A percentile compares a stretch with the other conserved stretches of the same genome.
phyloP scores from a whole-genome alignment of 495 filamentous ascomycete genomes.

The Podospora tetraspora region DNA sequence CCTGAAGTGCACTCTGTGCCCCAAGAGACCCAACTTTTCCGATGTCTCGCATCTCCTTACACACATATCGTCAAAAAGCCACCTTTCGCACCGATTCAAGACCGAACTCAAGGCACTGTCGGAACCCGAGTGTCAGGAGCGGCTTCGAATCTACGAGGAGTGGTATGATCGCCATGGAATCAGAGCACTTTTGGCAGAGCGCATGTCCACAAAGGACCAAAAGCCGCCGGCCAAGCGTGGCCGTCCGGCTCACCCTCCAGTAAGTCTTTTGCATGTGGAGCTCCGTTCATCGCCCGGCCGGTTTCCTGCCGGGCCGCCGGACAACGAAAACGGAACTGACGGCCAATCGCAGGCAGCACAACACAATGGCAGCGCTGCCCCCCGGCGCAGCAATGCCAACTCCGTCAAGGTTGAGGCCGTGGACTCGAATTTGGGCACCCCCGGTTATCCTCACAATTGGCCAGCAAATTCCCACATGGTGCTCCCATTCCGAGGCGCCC shows the following conservation, averaged over 20 bases:
- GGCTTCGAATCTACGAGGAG: conserved; percentile 55
- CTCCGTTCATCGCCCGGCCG: not conserved
- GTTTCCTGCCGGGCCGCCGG: not conserved
- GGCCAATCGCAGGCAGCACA: not conserved
- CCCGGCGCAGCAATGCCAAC: not conserved
- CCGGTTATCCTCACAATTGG: not conserved
- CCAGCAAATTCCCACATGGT: not conserved
- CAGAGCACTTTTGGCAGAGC: conserved; percentile 59
- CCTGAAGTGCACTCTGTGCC: conserved; percentile 74
- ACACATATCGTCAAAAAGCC: conserved; percentile 79
- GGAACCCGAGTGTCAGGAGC: conserved; percentile 45
- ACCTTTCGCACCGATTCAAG: conserved; percentile 70
- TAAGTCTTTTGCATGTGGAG: conserved; percentile 1
- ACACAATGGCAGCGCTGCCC: not conserved
- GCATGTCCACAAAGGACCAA: conserved; percentile 65
- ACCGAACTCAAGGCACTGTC: conserved; percentile 57
- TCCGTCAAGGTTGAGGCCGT: conserved; percentile 33
- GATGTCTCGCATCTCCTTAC: conserved; percentile 86
- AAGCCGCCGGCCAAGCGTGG: conserved; percentile 43
- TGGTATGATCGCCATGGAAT: conserved; percentile 68
- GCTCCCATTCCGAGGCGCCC: not conserved
- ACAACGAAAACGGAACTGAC: not conserved
- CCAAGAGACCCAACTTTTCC: conserved; percentile 70
- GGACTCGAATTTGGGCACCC: conserved; percentile 8
- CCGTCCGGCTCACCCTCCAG: conserved; percentile 7